Evolutionary conservation across 2,329 filamentous ascomycete species (phyloP).

Genomic region (Xylaria sp.): DNA sequence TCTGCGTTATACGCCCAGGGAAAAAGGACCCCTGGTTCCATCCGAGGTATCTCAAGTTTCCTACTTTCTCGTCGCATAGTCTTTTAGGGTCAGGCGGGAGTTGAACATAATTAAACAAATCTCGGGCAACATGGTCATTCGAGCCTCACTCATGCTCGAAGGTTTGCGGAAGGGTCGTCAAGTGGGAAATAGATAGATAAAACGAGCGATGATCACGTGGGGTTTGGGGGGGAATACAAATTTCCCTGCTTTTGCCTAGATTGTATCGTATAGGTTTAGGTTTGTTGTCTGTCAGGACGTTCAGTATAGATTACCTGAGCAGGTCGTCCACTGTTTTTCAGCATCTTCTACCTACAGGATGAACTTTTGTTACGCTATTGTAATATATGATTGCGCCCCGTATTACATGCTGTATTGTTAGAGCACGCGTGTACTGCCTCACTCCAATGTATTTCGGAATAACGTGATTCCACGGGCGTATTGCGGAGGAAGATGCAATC

Average conservation of each 20-base stretch:
- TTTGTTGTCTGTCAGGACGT: background rate
- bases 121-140: background rate
- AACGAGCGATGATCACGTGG: conserved; percentile 19
- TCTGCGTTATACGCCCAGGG: background rate
- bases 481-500: background rate
- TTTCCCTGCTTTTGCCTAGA: conserved; percentile 19
- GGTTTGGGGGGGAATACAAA: conserved; percentile 8
- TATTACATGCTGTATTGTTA: conserved; percentile 1
- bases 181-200: conserved; percentile 20
- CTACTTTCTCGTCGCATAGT: conserved; percentile 12
- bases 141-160: background rate
- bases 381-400: conserved; percentile 14
- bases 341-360: background rate
- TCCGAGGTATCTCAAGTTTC: conserved; percentile 5
- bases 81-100: background rate
- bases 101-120: conserved; percentile 1
- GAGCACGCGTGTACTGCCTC: background rate
- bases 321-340: conserved; percentile 1
- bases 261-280: conserved; percentile 20
- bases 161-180: background rate
- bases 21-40: background rate
- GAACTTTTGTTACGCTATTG: background rate
- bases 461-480: background rate
- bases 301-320: conserved; percentile 6
- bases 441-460: background rate